phyloP scores from a whole-genome alignment of 306 rosid species.

The Prunus mongolica region DNA sequence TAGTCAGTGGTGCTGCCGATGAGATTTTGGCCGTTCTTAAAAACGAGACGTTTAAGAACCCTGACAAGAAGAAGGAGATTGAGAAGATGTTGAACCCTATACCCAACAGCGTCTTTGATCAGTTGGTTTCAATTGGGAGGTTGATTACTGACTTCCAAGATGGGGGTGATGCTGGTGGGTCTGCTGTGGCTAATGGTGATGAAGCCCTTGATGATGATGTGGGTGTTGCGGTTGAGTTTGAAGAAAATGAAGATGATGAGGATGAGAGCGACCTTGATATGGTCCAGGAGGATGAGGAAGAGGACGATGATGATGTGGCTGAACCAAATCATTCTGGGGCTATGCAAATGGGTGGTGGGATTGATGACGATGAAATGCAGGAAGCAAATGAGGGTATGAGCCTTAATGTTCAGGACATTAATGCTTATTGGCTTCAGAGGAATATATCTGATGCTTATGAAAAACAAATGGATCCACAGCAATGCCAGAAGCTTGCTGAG shows the following conservation, averaged over 20 bases:
- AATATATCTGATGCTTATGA: slow-evolving; percentile 87
- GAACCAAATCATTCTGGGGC: slow-evolving; percentile 56
- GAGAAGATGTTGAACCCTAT: slow-evolving; percentile 76
- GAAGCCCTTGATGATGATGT: slow-evolving; percentile 83
- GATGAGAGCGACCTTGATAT: slow-evolving; percentile 95
- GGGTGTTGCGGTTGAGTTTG: slow-evolving; percentile 94
- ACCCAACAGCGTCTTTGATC: slow-evolving; percentile 47
- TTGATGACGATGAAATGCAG: slow-evolving; percentile 82
- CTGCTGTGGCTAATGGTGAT: slow-evolving; percentile 44
- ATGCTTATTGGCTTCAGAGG: slow-evolving; percentile 98
- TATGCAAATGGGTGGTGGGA: slow-evolving; percentile 95
- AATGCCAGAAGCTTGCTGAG: slow-evolving; percentile 86
- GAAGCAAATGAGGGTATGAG: slow-evolving; percentile 81
- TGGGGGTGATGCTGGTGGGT: slow-evolving; percentile 48
- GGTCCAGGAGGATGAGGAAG: slow-evolving; percentile 90
- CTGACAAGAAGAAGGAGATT: slow-evolving; percentile 83
- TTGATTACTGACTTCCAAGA: slow-evolving; percentile 83
- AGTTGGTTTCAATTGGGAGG: slow-evolving; percentile 72
- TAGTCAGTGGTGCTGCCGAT: slow-evolving; percentile 81
- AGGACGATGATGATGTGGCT: slow-evolving; percentile 59
- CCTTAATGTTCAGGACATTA: slow-evolving; percentile 91
- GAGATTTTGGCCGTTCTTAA: slow-evolving; percentile 76
- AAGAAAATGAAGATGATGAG: slow-evolving; percentile 88
- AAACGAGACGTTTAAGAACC: slow-evolving; percentile 53
- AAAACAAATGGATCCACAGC: slow-evolving; percentile 84